A percentile compares a stretch with the other conserved stretches of the same genome.
Evolutionary conservation across 495 filamentous ascomycete genomes (phyloP).

Genomic region (Amphirosellinia nigrospora): DNA sequence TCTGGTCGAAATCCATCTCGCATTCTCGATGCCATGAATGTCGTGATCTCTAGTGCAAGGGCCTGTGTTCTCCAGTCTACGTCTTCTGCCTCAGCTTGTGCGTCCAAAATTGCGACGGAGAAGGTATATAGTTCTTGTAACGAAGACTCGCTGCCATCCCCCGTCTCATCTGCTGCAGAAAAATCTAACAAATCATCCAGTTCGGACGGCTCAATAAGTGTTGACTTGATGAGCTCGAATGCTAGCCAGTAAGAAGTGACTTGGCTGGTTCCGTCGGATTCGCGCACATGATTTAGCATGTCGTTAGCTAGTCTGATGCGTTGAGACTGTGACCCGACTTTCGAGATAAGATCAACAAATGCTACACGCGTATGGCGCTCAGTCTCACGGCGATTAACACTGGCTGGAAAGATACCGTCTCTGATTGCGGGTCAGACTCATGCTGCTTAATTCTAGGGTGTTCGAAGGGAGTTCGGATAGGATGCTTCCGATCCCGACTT

Average conservation of each 20-base stretch:
- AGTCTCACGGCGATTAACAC: slow-evolving; percentile 68
- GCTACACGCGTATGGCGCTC: slow-evolving; percentile 66
- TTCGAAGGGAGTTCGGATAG: slow-evolving; percentile 37
- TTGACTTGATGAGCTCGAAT: slow-evolving; percentile 68
- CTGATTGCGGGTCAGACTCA: slow-evolving; percentile 30
- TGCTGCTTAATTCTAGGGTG: slow-evolving; percentile 31
- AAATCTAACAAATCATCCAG: slow-evolving; percentile 72
- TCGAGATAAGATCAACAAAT: slow-evolving; percentile 53
- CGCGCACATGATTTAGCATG: slow-evolving; percentile 64
- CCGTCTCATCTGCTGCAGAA: slow-evolving; percentile 42
- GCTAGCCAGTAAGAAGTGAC: slow-evolving; percentile 84
- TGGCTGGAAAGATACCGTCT: slow-evolving; percentile 56
- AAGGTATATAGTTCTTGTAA: slow-evolving; percentile 83
- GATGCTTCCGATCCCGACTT: slow-evolving; percentile 35
- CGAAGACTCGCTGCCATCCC: slow-evolving; percentile 57
- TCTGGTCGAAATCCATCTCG: slow-evolving; percentile 77
- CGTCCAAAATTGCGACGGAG: slow-evolving; percentile 68
- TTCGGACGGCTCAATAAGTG: slow-evolving; percentile 53
- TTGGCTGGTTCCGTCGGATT: slow-evolving; percentile 58
- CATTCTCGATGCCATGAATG: slow-evolving; percentile 71
- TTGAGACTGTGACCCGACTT: slow-evolving; percentile 49
- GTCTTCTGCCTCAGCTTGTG: slow-evolving; percentile 54
- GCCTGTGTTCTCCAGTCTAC: slow-evolving; percentile 74
- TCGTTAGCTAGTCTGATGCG: slow-evolving; percentile 58
- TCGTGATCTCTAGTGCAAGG: slow-evolving; percentile 75